Conservation (phyloP, 129 eudicot species). For the Erigeron canadensis region DNA sequence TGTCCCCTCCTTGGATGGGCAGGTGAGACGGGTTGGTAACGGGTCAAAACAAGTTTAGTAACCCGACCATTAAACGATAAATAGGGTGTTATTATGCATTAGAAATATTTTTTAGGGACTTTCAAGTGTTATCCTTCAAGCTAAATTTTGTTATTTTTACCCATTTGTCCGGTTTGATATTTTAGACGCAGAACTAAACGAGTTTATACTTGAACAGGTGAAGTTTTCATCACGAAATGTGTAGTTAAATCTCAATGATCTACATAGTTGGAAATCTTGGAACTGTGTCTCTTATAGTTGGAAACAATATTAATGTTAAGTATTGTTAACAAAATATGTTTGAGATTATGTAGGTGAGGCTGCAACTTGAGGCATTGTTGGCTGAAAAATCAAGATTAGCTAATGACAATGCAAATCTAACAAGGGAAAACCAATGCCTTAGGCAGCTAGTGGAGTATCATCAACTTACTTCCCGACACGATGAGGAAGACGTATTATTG, state of each 20-base stretch:
- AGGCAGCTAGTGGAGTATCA: slow-evolving; percentile 92
- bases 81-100: no score
- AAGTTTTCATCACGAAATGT: background rate
- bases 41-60: no score
- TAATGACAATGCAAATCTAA: slow-evolving; percentile 73
- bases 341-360: slow-evolving; percentile 63
- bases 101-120: no score
- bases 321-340: no score
- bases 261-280: background rate
- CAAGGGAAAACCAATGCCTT: slow-evolving; percentile 84
- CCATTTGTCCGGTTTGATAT: background rate
- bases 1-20: background rate
- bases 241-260: background rate
- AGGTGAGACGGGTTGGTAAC: no score
- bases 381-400: slow-evolving; percentile 92
- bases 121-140: background rate
- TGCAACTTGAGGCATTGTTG: slow-evolving; percentile 87
- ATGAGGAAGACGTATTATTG: slow-evolving; percentile 40
- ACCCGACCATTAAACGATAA: no score
- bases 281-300: background rate
- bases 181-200: background rate
- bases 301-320: background rate
- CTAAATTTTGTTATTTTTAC: background rate
- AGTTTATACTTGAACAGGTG: background rate
- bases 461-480: slow-evolving; percentile 70